phyloP scores from a whole-genome alignment of 2,329 filamentous ascomycete genomes.

The Ceratocystis variospora region DNA sequence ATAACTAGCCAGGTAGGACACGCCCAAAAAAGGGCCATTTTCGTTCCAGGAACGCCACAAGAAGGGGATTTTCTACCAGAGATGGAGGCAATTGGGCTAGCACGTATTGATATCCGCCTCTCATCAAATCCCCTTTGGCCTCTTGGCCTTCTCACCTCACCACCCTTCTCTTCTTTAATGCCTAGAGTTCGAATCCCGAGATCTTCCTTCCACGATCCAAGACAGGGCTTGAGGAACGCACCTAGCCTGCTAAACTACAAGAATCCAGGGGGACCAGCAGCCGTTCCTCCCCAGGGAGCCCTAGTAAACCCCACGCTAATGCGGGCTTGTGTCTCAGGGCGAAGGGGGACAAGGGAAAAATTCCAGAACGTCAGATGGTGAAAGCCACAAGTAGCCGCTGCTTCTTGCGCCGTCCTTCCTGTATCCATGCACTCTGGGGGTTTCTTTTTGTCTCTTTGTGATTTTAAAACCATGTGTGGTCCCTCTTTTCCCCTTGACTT shows the following conservation, averaged over 20 bases:
- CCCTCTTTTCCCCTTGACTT: too few species aligned
- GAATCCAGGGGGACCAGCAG: neutral
- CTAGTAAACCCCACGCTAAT: neutral
- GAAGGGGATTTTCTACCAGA: neutral
- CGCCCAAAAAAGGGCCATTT: neutral
- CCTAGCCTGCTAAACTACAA: neutral
- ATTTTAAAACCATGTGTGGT: neutral
- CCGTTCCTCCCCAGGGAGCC: neutral
- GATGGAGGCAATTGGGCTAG: neutral
- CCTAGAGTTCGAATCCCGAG: neutral
- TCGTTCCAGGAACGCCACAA: neutral
- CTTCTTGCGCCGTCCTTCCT: neutral
- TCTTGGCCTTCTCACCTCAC: neutral
- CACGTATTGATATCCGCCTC: neutral
- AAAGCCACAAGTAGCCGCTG: neutral
- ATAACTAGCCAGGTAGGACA: neutral
- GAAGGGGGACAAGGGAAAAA: neutral
- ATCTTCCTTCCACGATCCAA: constrained; percentile 4
- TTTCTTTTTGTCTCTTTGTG: neutral
- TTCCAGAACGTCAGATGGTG: neutral
- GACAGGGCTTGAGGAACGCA: constrained; percentile 1
- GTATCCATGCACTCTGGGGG: neutral
- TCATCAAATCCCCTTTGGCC: neutral
- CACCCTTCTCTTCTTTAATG: neutral
- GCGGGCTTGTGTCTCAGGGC: neutral